Base-by-base conservation (phyloP, 2,329 filamentous ascomycete species). In the Cladophialophora bantiana region DNA sequence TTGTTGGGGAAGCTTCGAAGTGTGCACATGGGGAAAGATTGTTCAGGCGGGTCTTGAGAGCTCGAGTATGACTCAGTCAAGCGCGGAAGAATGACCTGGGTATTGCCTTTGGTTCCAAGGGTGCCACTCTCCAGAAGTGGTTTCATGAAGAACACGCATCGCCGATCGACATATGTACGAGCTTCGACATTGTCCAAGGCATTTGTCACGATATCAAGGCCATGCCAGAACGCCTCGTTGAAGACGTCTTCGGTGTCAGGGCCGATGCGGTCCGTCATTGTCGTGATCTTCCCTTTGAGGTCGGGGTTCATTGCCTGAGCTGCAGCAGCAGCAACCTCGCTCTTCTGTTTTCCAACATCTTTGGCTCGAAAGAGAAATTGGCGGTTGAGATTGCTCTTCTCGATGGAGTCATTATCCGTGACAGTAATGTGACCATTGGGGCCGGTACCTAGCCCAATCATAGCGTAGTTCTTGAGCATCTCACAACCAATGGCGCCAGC, bases 381-480 rank as follows among this genome's bases (percentile, higher is more conserved):
- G 52, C 95, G 88, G 83, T 99, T 99, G 60, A 99, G 84, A 77
- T 99, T 99, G 83, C 94, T 98, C 87, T 94, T 97, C 82, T 99
- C 95, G 73, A 99, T 99, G 62, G 94, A 94, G 76, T 99, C 95
- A 89, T 97, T 98, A 77, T 99, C 95, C 13, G 96, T 98, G 58
- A 99, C 91, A 66, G 84, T 92, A 75, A 99, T 96, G 79, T 91
- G 90, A 74, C 95, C 95, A 57, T 93, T 87, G 2, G 93, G 92
- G 3, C 95, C 95, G 54, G 91, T 92, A 53, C 90, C 94, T 35
- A 99, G 84, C 72, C 95, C 95, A 78, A 98, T 96, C 94, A 99
- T 96, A 40, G 96, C 94, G 94, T 95, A 99, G 80, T 98, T 98
- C 87, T 99, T 99, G 73, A 99, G 83, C 91, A 98, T 99, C 77